These are phyloP conservation scores for Beta macrorhiza DNA, from an alignment of 179 eudicot genomes.

Conservation along the genomic window DNA sequence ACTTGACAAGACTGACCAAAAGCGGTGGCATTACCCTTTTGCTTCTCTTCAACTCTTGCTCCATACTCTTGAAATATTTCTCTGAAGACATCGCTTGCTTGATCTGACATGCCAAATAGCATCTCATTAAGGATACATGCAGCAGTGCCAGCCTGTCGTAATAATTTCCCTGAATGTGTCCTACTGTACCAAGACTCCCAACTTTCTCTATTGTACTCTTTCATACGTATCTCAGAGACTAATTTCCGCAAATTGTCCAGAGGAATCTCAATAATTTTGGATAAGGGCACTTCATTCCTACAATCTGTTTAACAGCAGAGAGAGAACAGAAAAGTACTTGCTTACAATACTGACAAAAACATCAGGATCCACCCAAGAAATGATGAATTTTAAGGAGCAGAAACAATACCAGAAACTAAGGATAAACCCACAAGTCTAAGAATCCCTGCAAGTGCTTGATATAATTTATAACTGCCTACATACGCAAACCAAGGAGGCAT, in stretches of 20 bases:
- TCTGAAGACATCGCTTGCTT: slow-evolving; percentile 41
- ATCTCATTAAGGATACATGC: slow-evolving; percentile 86
- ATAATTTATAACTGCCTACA: slow-evolving; percentile 69
- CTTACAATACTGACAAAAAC: slow-evolving; percentile 14
- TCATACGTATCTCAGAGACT: slow-evolving; percentile 67
- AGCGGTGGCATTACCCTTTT: slow-evolving; percentile 26
- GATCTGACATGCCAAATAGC: slow-evolving; percentile 80
- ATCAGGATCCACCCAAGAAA: slow-evolving; percentile 12
- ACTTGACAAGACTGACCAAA: slow-evolving; percentile 13
- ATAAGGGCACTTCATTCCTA: slow-evolving; percentile 54
- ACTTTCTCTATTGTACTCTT: slow-evolving; percentile 55
- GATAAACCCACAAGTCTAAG: slow-evolving; percentile 78
- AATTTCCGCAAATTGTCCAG: slow-evolving; percentile 64
- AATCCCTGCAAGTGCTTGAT: slow-evolving; percentile 72
- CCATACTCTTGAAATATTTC: slow-evolving; percentile 45
- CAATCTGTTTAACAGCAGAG: slow-evolving; percentile 41
- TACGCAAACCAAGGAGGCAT: slow-evolving; percentile 94
- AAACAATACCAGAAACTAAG: slow-evolving; percentile 57
- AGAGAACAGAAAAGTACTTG: slow-evolving; percentile 14
- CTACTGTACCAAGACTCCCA: slow-evolving; percentile 87
- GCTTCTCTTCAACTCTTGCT: slow-evolving; percentile 25
- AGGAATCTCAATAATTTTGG: slow-evolving; percentile 67
- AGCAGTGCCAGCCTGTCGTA: slow-evolving; percentile 82
- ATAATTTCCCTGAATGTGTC: slow-evolving; percentile 68
- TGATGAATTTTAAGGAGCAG: slow-evolving; percentile 14